Base-by-base conservation (phyloP, 257 asterid genomes). In the Pogostemon cablin region DNA sequence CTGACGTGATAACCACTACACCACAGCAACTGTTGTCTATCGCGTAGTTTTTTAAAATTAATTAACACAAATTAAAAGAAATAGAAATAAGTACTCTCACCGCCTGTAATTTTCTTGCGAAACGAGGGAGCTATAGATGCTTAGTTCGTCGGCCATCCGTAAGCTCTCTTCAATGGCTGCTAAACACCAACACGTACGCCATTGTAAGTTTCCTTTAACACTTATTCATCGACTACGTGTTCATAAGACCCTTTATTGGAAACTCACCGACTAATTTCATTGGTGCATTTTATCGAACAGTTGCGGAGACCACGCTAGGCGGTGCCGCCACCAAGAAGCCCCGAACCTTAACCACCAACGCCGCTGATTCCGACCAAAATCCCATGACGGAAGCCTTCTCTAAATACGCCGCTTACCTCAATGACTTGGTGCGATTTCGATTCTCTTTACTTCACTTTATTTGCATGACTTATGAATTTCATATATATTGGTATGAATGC, bases 341-440 rank as follows among this genome's bases (percentile, higher is more conserved):
- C 20, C 75, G 88, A 69, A 81, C 83, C 7, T 75, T 88, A 78
- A 71, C 82, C 43, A 79, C 85, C 43, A 65, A 8, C 60, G 66
- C 82, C 40, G 65, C 64, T 38, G 83, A 50, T n/a, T 60, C 82
- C 3, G 88, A 80, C 11, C 62, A 84, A 4, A 79, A 71, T 69
- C 65, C 82, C 9, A 85, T 93, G 95, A 88, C 74, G 69, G 79
- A 87, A 3, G 96, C 89, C 7, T 93, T 93, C 72, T 52, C 96
- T 35, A 62, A 76, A 56, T 89, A 93, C 54, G 90, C 96, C 25
- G 72, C 53, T 59, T 93, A 90, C 84, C 93, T 90, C 70, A 90
- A 87, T 64, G 78, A 85, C 74, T 90, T 87, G 73, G 97, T 79
- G 58, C 32, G 38, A 41, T 69, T 72, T 50, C 38, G 54, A 40